Base-by-base conservation (phyloP, 495 filamentous ascomycete genomes). In the Penicillium ucsense region DNA sequence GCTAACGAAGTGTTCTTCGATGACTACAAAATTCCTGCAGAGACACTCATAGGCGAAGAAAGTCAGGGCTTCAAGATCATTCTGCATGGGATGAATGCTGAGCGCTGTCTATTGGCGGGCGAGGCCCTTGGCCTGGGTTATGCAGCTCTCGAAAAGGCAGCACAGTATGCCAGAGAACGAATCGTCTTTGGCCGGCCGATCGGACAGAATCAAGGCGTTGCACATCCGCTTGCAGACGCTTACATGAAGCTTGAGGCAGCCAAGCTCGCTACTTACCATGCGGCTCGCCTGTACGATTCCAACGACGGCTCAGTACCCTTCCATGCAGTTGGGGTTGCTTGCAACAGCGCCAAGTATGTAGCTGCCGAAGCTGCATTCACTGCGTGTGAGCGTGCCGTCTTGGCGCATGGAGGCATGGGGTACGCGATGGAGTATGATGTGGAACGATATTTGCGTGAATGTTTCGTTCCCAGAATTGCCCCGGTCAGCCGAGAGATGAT, bases 1-100 rank as follows among this genome's bases (percentile, higher is more conserved):
- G 86, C 85, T 4, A 89, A 89, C 57, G 83, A 89, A 62, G 81
- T 89, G 2, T 91, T 89, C 68, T 89, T 89, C 61, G 84, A 88
- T 55, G 76, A 80, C 48, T 91, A 86, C 60, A 47, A 55, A 3
- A 77, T 89, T 7, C 74, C 80, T 0, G 72, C 64, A 2, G 71
- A 81, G 43, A 65, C 78, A 0, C 65, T 86, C 3, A 82, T 89
- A 38, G 86, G 85, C 3, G 51, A 76, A 27, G 85, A 89, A 56
- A 79, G 78, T 37, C 69, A 85, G 46, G 86, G 86, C 3, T 89
- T 89, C 72, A 80, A 81, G 51, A 85, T 85, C 48, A 74, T 90
- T 35, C 72, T 89, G 5, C 85, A 89, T 61, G 86, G 86, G 27
- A 86, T 91, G 86, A 91, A 89, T 51, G 84, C 85, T 4, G 86